Evolutionary conservation across 208 protist species (phyloP).

Genomic region (Leishmania gerbilli): DNA sequence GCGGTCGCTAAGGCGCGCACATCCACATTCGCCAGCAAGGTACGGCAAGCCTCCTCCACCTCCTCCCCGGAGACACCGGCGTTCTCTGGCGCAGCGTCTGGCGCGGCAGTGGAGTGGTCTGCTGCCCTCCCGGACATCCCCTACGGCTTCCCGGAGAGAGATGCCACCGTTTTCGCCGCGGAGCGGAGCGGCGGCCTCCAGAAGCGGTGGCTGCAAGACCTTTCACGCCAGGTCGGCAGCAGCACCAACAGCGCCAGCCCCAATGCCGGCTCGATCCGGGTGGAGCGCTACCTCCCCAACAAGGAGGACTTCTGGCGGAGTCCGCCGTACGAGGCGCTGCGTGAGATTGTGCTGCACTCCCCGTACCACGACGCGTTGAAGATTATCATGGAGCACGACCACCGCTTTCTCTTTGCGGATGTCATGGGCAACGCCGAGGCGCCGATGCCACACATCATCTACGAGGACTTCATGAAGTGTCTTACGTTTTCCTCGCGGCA

Average conservation of each 20-base stretch:
- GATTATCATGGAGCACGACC: conserved; percentile 78
- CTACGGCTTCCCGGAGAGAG: conserved; percentile 35
- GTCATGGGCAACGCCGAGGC: conserved; percentile 60
- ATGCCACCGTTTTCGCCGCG: conserved; percentile 36
- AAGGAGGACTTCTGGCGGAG: conserved; percentile 67
- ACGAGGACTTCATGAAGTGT: conserved; percentile 88
- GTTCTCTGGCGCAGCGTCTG: not conserved
- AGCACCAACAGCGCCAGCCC: not conserved
- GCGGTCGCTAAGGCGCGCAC: not conserved
- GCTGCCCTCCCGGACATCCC: conserved; percentile 45
- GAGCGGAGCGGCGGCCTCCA: conserved; percentile 60
- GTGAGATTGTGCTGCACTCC: conserved; percentile 39
- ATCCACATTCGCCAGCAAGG: not conserved
- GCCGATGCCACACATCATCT: conserved; percentile 85
- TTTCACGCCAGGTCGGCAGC: conserved; percentile 1
- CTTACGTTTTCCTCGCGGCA: conserved; percentile 78
- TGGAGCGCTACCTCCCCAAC: conserved; percentile 48
- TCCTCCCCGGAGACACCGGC: not conserved
- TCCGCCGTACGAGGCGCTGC: conserved; percentile 68
- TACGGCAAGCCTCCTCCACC: not conserved
- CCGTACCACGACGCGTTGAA: conserved; percentile 73
- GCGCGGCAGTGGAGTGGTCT: conserved; percentile 2
- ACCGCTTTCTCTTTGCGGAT: conserved; percentile 63
- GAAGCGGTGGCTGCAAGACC: conserved; percentile 49
- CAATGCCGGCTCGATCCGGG: conserved; percentile 10